Evolutionary conservation across 1,139 yeast species (phyloP).

Genomic region (Sugiyamaella xylanicola): DNA sequence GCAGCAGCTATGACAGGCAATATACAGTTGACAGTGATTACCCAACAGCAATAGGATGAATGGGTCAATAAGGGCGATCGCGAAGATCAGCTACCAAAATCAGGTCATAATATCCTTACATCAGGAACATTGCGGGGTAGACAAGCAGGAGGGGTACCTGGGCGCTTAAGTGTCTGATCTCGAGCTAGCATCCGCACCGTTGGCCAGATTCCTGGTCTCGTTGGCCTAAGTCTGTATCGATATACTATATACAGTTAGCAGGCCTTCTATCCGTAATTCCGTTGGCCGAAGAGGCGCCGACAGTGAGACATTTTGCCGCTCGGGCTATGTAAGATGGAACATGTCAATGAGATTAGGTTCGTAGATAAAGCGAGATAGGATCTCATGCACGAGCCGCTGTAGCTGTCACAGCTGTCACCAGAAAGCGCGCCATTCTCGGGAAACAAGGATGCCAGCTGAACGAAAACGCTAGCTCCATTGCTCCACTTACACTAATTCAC

Average conservation of each 20-base stretch:
- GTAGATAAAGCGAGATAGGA: not conserved
- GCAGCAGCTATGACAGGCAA: too few species aligned
- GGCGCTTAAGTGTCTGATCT: not conserved
- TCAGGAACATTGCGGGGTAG: not conserved
- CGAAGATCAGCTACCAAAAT: not conserved
- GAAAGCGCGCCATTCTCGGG: too few species aligned
- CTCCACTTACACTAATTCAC: too few species aligned
- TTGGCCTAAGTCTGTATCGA: not conserved
- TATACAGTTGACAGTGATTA: too few species aligned
- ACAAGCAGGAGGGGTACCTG: not conserved
- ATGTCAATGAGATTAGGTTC: not conserved
- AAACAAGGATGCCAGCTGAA: too few species aligned
- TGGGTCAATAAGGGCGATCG: not conserved
- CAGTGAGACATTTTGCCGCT: not conserved
- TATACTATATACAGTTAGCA: not conserved
- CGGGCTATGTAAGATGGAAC: not conserved
- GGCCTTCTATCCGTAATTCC: too few species aligned
- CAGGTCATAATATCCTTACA: not conserved
- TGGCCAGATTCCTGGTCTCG: not conserved
- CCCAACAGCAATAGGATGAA: not conserved
- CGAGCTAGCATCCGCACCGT: not conserved
- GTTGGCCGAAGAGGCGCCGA: not conserved
- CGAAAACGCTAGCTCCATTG: too few species aligned
- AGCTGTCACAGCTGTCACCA: too few species aligned
- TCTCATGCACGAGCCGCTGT: too few species aligned